Base-by-base conservation (phyloP, 306 rosid genomes). In the Gleditsia sinensis region DNA sequence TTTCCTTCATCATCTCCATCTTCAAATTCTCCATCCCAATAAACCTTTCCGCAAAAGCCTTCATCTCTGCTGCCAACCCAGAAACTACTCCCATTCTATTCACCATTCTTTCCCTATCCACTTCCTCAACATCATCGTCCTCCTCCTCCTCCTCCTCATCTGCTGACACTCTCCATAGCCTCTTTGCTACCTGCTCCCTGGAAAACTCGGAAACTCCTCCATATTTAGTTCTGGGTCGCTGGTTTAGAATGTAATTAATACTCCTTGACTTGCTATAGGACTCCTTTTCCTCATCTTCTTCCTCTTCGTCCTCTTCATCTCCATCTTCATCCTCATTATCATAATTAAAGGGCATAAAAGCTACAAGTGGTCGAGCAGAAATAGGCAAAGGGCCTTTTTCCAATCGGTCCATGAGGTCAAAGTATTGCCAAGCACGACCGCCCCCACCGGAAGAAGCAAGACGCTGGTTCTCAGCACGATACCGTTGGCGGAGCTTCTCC, bases 401-500 rank as follows among this genome's bases (percentile, higher is more conserved):
- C 23, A 94, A 76, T 40, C 63, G 78, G 61, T 84, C 90, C 93
- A 94, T 94, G n/a, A 81, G 92, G n/a, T 81, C 83, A 34, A 75
- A 78, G 77, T 90, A 94, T 37, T 71, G 96, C 99, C 97, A 93
- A 28, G 25, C 23, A 19, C 85, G 76, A 49, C 71, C 56, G 20
- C 67, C 39, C 12, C 43, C 30, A 3, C 34, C 16, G 33, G 48
- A 20, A 30, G 36, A 10, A 46, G 60, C 23, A 20, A 67, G 34
- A 1, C 91, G 83, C 59, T 89, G 96, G 69, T 88, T 82, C 86
- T 94, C 98, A 19, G 96, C 86, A 2, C 98, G 91, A 74, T 91
- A 94, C 28, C 94, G 91, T 57, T 91, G 92, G 0, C 98, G 85
- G 3, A 94, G 92, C 16, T 94, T 94, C 79, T 91, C 98, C 98